Evolutionary conservation across 2,329 filamentous ascomycete genomes (phyloP).

Genomic region (Diplocarpon mali): DNA sequence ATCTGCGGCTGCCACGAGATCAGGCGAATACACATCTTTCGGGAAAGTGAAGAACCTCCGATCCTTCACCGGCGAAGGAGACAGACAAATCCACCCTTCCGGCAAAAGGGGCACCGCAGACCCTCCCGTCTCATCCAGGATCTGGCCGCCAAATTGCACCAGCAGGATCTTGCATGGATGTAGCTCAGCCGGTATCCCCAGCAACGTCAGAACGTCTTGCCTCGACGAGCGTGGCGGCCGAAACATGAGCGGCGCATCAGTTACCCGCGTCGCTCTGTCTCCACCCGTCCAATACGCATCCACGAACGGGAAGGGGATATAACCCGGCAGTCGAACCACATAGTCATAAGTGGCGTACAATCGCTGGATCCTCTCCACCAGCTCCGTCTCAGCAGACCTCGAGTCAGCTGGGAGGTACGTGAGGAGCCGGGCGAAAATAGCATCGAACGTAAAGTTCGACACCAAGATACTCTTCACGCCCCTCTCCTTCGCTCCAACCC

Average conservation of each 20-base stretch:
- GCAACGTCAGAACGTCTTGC: not conserved
- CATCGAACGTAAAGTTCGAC: constrained; percentile 4
- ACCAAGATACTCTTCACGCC: not conserved
- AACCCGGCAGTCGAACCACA: not conserved
- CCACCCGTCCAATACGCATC: not conserved
- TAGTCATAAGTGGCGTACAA: constrained; percentile 3
- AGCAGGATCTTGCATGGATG: not conserved
- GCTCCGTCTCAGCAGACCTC: not conserved
- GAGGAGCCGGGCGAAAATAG: not conserved
- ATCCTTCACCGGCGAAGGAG: not conserved
- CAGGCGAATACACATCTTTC: constrained; percentile 3
- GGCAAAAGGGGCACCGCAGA: not conserved
- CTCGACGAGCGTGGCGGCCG: not conserved
- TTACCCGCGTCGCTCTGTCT: not conserved
- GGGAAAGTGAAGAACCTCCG: constrained; percentile 1
- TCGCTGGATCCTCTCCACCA: not conserved
- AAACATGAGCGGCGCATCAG: constrained; percentile 2
- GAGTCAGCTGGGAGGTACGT: not conserved
- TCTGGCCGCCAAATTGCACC: constrained; percentile 2
- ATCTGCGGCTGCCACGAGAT: not conserved
- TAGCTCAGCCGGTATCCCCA: not conserved
- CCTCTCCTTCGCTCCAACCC: not conserved
- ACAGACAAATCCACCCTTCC: constrained; percentile 4
- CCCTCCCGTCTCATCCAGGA: not conserved
- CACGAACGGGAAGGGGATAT: not conserved